phyloP scores from a whole-genome alignment of 371 early-diverging fungal species.

The Rhizopus microsporus region DNA sequence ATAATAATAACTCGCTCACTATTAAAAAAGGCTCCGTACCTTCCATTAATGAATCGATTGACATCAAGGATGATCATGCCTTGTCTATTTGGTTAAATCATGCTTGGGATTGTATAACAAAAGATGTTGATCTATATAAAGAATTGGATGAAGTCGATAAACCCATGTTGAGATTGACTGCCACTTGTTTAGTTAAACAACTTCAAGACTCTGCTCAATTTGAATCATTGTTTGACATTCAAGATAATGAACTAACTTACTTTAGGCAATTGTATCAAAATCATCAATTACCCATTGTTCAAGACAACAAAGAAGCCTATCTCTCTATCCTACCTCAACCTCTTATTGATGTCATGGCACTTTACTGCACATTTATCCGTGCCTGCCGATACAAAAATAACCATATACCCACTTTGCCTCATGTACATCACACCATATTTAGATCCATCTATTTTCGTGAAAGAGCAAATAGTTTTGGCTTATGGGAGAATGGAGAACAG shows the following conservation, averaged over 20 bases:
- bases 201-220: slow-evolving; percentile 8
- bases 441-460: slow-evolving; percentile 62
- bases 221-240: slow-evolving; percentile 28
- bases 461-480: slow-evolving; percentile 68
- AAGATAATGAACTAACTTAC: slow-evolving; percentile 38
- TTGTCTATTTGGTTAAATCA: slow-evolving; percentile 23
- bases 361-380: slow-evolving; percentile 25
- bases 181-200: slow-evolving; percentile 28
- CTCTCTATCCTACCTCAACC: slow-evolving; percentile 13
- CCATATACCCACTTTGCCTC: neutral
- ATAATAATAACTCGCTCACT: too few species aligned
- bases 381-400: neutral
- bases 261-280: slow-evolving; percentile 12
- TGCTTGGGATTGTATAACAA: slow-evolving; percentile 24
- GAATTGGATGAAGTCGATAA: slow-evolving; percentile 25
- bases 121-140: neutral
- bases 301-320: neutral
- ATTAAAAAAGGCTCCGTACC: too few species aligned
- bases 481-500: slow-evolving; percentile 47
- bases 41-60: slow-evolving; percentile 8
- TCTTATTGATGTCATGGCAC: slow-evolving; percentile 25
- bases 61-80: slow-evolving; percentile 13
- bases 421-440: slow-evolving; percentile 39
- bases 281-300: neutral
- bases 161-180: slow-evolving; percentile 42